Percentiles rank a stretch among this genome's conserved stretches.
These are phyloP conservation scores for Fagus sylvatica DNA, from an alignment of 306 rosid genomes.

Conservation along the genomic window DNA sequence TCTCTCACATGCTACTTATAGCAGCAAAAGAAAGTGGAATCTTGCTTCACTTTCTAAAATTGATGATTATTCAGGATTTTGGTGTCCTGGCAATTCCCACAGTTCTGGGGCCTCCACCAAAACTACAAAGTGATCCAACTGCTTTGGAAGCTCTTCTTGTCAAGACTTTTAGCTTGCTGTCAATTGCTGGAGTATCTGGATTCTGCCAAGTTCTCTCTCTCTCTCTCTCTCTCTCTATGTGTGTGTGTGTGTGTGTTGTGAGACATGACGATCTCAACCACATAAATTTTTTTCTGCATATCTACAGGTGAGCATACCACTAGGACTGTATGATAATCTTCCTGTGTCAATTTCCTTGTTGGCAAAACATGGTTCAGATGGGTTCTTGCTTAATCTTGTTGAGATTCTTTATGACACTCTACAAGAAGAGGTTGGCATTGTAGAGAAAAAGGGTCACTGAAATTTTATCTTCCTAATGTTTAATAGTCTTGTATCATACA, in stretches of 20 bases:
- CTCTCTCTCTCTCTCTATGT: neutral
- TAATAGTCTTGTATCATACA: neutral
- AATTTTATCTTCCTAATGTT: neutral
- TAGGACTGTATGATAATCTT: slow-evolving; percentile 59
- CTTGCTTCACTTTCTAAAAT: neutral
- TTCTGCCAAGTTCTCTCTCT: slow-evolving; percentile 70
- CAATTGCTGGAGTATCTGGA: slow-evolving; percentile 90
- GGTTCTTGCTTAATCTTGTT: slow-evolving; percentile 67
- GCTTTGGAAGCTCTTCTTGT: slow-evolving; percentile 56
- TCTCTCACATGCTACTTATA: neutral
- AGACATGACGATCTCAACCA: neutral
- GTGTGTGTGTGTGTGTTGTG: neutral
- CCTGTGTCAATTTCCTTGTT: slow-evolving; percentile 76
- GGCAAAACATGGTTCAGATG: slow-evolving; percentile 78
- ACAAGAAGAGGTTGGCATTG: slow-evolving; percentile 34
- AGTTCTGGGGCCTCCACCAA: slow-evolving; percentile 88
- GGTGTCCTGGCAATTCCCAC: slow-evolving; percentile 86
- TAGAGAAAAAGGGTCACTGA: slow-evolving; percentile 3
- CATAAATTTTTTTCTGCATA: slow-evolving; percentile 3
- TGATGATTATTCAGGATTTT: slow-evolving; percentile 51
- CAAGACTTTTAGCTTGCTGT: slow-evolving; percentile 67
- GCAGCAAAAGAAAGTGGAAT: neutral
- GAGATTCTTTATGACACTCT: slow-evolving; percentile 56
- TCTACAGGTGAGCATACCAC: slow-evolving; percentile 77
- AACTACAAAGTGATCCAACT: slow-evolving; percentile 47